Percentiles rank a stretch among this genome's conserved stretches.
phyloP scores from a whole-genome alignment of 176 grass and related monocot genomes.

The Triticum timopheevii region DNA sequence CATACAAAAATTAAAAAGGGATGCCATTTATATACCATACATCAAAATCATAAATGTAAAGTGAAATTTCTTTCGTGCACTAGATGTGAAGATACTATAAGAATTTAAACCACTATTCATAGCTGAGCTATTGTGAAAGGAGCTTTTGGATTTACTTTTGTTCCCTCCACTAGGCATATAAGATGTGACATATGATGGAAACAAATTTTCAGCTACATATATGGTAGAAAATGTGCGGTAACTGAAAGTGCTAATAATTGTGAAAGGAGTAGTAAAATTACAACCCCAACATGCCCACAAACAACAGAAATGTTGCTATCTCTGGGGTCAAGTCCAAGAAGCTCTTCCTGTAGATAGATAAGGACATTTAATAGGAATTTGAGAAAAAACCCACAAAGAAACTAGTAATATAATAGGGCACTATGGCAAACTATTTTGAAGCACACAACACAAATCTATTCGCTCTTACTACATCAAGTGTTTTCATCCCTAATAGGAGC shows the following conservation, averaged over 20 bases:
- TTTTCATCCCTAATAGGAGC: conserved; percentile 73
- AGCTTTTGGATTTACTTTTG: no score
- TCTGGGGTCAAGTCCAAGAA: conserved; percentile 59
- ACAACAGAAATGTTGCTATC: conserved; percentile 77
- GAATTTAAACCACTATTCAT: no score
- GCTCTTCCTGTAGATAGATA: conserved; percentile 51
- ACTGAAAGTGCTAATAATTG: conserved; percentile 34
- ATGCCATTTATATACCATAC: no score
- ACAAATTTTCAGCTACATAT: background rate
- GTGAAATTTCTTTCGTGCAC: no score
- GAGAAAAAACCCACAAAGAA: background rate
- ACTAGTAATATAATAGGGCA: background rate
- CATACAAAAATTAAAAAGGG: no score
- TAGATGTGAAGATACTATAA: no score
- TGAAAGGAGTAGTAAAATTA: conserved; percentile 84
- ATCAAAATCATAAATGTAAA: no score
- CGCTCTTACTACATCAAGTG: conserved; percentile 85
- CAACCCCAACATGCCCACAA: conserved; percentile 76
- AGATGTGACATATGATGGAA: background rate
- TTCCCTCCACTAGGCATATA: no score
- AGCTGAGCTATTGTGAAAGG: no score
- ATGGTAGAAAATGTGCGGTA: background rate
- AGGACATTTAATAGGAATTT: conserved; percentile 12
- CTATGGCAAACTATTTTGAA: background rate
- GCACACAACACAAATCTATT: conserved; percentile 87